Evolutionary conservation across 164 flowering plant genomes (phyloP).

Genomic region (Malania oleifera): DNA sequence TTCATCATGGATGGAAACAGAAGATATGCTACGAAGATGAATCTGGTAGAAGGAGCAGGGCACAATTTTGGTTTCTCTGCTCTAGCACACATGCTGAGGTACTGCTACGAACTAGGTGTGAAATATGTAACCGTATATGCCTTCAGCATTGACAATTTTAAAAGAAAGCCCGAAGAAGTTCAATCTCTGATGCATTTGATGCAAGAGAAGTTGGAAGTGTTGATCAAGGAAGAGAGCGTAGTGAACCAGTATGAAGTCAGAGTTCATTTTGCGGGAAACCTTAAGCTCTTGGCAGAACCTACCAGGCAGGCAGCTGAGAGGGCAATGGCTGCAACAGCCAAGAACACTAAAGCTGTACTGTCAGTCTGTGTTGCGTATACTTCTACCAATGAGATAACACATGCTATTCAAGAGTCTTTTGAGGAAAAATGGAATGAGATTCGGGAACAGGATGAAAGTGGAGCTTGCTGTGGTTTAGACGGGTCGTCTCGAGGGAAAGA

Average conservation of each 20-base stretch:
- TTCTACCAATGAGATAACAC: slow-evolving; percentile 26
- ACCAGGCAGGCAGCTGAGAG: slow-evolving; percentile 19
- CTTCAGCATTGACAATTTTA: slow-evolving; percentile 46
- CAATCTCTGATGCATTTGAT: slow-evolving; percentile 32
- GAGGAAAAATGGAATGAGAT: slow-evolving; percentile 6
- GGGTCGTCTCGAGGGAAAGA: neutral
- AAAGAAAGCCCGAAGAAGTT: slow-evolving; percentile 28
- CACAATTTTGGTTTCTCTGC: slow-evolving; percentile 41
- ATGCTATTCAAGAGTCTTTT: slow-evolving; percentile 19
- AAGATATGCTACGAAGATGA: slow-evolving; percentile 40
- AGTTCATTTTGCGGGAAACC: slow-evolving; percentile 30
- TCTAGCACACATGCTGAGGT: slow-evolving; percentile 29
- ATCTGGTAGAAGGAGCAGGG: slow-evolving; percentile 32
- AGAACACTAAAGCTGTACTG: slow-evolving; percentile 21
- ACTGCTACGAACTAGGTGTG: slow-evolving; percentile 36
- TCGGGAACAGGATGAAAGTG: neutral
- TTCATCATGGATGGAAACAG: slow-evolving; percentile 74
- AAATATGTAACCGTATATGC: slow-evolving; percentile 38
- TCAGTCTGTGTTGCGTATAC: slow-evolving; percentile 28
- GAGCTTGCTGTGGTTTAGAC: neutral
- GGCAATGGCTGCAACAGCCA: slow-evolving; percentile 20
- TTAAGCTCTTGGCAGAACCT: slow-evolving; percentile 27
- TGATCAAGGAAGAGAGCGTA: slow-evolving; percentile 24
- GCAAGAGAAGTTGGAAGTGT: slow-evolving; percentile 28
- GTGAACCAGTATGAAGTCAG: slow-evolving; percentile 27